Evolutionary conservation across 495 filamentous ascomycete genomes (phyloP).

Genomic region (Penicillium cosmopolitanum): DNA sequence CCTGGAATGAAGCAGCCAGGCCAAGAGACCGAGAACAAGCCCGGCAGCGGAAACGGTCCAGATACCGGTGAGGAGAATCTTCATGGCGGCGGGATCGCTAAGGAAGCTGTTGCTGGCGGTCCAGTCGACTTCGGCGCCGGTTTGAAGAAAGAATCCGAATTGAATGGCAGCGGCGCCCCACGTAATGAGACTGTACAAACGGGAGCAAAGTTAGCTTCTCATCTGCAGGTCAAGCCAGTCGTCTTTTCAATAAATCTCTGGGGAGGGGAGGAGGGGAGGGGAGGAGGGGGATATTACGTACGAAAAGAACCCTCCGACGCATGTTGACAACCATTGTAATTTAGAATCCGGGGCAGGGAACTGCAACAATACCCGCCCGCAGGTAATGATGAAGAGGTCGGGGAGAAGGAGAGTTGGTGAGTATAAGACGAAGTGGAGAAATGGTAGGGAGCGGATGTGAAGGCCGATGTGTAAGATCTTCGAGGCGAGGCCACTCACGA

Average conservation of each 20-base stretch:
- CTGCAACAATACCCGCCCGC: constrained; percentile 33
- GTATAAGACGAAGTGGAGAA: constrained; percentile 43
- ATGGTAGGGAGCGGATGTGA: constrained; percentile 39
- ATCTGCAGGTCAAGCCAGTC: neutral
- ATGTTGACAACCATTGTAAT: constrained; percentile 33
- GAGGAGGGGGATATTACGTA: constrained; percentile 20
- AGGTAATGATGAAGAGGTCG: constrained; percentile 39
- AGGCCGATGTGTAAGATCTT: constrained; percentile 42
- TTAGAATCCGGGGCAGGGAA: constrained; percentile 24
- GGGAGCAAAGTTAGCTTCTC: constrained; percentile 12
- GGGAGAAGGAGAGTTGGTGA: constrained; percentile 41
- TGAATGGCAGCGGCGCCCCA: constrained; percentile 41
- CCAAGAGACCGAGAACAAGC: constrained; percentile 34
- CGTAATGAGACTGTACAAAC: constrained; percentile 28
- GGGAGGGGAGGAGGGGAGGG: neutral
- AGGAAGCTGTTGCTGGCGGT: constrained; percentile 41
- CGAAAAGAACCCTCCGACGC: constrained; percentile 35
- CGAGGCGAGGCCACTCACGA: constrained; percentile 39
- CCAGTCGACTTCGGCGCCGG: constrained; percentile 47
- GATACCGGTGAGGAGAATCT: constrained; percentile 46
- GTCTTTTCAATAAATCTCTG: neutral
- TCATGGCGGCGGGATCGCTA: constrained; percentile 46
- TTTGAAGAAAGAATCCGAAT: constrained; percentile 49
- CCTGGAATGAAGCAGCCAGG: constrained; percentile 34
- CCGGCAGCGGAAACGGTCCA: constrained; percentile 38